Conservation (phyloP, 805 yeast species). For the Jamesozyma gamospora region DNA sequence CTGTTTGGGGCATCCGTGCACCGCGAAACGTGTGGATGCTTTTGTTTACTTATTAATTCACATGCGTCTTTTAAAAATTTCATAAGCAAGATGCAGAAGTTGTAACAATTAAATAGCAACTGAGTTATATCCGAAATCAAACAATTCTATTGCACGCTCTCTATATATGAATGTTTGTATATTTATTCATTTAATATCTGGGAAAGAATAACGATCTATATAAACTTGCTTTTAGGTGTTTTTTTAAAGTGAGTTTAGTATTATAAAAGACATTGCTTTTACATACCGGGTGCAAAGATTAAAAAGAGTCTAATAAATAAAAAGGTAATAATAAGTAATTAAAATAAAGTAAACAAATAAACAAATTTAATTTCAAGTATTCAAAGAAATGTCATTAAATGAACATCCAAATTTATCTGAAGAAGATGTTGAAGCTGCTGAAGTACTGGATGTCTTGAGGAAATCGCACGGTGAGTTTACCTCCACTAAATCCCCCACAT, state of each 20-base stretch:
- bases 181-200: no score
- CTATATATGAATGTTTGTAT: no score
- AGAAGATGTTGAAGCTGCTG: conserved; percentile 23
- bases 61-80: background rate
- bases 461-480: conserved; percentile 5
- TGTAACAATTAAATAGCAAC: background rate
- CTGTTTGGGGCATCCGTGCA: background rate
- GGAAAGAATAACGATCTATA: no score
- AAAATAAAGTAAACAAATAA: background rate
- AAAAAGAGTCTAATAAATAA: no score
- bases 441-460: conserved; percentile 18
- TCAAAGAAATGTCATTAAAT: conserved; percentile 1
- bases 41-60: background rate
- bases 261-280: no score
- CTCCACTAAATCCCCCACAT: no score
- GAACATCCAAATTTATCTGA: conserved; percentile 13
- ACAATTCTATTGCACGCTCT: no score
- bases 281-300: no score
- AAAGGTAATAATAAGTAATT: no score
- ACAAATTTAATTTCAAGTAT: background rate
- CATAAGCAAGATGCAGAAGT: background rate
- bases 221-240: no score
- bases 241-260: no score
- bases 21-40: background rate
- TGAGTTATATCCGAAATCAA: background rate